Conservation (phyloP, 2,329 filamentous ascomycete species). For the Davidsoniella virescens region DNA sequence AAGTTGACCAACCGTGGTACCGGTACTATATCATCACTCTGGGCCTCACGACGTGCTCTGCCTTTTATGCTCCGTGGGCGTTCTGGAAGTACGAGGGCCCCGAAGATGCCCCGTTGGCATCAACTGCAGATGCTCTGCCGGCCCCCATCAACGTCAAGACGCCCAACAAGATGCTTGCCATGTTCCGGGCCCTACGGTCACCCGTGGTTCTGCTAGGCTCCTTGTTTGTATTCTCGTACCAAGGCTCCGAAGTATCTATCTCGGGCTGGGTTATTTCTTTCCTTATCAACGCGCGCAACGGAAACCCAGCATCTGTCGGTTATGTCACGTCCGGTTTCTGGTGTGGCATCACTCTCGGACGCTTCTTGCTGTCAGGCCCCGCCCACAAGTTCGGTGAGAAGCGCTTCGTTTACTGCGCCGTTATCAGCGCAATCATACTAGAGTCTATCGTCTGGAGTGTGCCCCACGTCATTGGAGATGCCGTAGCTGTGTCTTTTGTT, state of each 20-base stretch:
- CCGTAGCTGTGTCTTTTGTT: conserved; percentile 50
- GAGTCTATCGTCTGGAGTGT: conserved; percentile 66
- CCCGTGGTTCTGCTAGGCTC: conserved; percentile 56
- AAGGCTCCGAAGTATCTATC: conserved; percentile 70
- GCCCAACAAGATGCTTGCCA: conserved; percentile 20
- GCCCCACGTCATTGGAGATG: conserved; percentile 56
- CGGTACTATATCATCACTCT: conserved; percentile 57
- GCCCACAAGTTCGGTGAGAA: conserved; percentile 56
- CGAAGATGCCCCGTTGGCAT: conserved; percentile 26
- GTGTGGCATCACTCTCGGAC: conserved; percentile 60
- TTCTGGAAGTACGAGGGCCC: conserved; percentile 35
- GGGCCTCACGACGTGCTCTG: conserved; percentile 37
- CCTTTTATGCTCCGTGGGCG: conserved; percentile 44
- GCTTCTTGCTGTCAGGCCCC: conserved; percentile 52
- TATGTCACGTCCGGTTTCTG: conserved; percentile 63
- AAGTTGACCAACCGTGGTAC: conserved; percentile 40
- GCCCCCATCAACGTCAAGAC: conserved; percentile 12
- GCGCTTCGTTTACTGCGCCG: conserved; percentile 46
- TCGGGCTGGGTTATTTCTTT: conserved; percentile 81
- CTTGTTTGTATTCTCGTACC: conserved; percentile 72
- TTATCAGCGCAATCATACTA: conserved; percentile 45
- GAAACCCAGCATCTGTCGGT: conserved; percentile 53
- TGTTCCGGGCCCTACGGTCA: conserved; percentile 33
- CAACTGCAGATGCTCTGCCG: conserved; percentile 14
- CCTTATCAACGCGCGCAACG: conserved; percentile 55